Percentiles rank a stretch among this genome's conserved stretches.
These are phyloP conservation scores for Fusarium succisae DNA, from an alignment of 2,329 filamentous ascomycete genomes.

Conservation along the genomic window DNA sequence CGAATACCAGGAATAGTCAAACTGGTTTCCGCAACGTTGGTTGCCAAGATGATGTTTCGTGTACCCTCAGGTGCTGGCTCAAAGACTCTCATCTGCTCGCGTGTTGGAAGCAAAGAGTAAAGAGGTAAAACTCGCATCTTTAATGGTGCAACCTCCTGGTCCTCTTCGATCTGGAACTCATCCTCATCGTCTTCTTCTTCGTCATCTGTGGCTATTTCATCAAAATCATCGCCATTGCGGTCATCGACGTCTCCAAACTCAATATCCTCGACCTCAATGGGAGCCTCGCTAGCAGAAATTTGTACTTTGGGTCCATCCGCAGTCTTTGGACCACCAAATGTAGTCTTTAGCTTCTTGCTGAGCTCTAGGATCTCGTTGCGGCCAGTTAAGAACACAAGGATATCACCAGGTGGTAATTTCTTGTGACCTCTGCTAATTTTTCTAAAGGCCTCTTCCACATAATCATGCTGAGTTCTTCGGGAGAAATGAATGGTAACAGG, in stretches of 20 bases:
- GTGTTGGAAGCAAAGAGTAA: constrained; percentile 90
- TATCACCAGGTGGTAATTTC: constrained; percentile 88
- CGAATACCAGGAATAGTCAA: constrained; percentile 94
- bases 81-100: constrained; percentile 91
- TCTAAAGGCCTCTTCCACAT: constrained; percentile 86
- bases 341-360: constrained; percentile 79
- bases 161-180: constrained; percentile 76
- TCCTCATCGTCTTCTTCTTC: constrained; percentile 69
- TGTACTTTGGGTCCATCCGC: constrained; percentile 73
- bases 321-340: constrained; percentile 67
- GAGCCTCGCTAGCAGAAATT: constrained; percentile 79
- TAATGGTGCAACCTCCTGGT: constrained; percentile 66
- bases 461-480: constrained; percentile 83
- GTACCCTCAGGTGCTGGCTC: constrained; percentile 83
- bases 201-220: constrained; percentile 66
- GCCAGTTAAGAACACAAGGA: constrained; percentile 93
- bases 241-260: constrained; percentile 80
- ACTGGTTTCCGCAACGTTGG: constrained; percentile 97
- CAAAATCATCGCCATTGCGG: constrained; percentile 66
- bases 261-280: constrained; percentile 85
- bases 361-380: constrained; percentile 89
- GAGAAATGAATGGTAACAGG: constrained; percentile 91
- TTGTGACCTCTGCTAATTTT: constrained; percentile 89
- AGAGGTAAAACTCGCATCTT: constrained; percentile 91
- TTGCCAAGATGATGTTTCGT: constrained; percentile 87